phyloP scores from a whole-genome alignment of 1,284 basidiomycete species.

The Puccinia novopanici region DNA sequence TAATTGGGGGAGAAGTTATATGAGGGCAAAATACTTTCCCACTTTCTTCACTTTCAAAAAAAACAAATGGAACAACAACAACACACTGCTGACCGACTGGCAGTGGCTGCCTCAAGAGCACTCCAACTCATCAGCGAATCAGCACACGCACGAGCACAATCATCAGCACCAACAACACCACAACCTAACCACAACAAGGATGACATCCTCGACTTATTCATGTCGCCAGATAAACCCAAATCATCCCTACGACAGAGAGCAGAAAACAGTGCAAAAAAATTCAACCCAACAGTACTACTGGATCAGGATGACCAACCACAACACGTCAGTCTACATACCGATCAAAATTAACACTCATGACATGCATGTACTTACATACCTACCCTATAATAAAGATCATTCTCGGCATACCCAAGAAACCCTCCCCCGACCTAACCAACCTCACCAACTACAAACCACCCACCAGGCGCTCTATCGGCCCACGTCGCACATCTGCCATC shows the following conservation, averaged over 20 bases:
- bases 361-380: too few relatives aligned
- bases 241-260: slow-evolving; percentile 44
- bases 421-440: background rate
- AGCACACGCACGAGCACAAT: slow-evolving; percentile 27
- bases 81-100: background rate
- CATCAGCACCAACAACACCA: background rate
- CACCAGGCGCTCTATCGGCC: slow-evolving; percentile 8
- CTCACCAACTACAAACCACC: slow-evolving; percentile 17
- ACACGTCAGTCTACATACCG: background rate
- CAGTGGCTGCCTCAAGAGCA: slow-evolving; percentile 32
- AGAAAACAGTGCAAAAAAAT: slow-evolving; percentile 37
- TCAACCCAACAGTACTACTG: background rate
- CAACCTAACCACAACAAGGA: background rate
- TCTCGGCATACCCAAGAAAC: slow-evolving; percentile 32
- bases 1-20: too few relatives aligned
- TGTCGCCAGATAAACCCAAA: slow-evolving; percentile 33
- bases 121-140: slow-evolving; percentile 23
- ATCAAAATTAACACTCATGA: too few relatives aligned
- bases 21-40: too few relatives aligned
- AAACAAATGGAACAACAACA: background rate
- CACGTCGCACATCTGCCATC: slow-evolving; percentile 9
- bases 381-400: too few relatives aligned
- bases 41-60: too few relatives aligned
- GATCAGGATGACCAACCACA: background rate
- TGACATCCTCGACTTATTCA: slow-evolving; percentile 34